These are phyloP conservation scores for Pleomassaria siparia DNA, from an alignment of 2,329 filamentous ascomycete species.

Conservation along the genomic window DNA sequence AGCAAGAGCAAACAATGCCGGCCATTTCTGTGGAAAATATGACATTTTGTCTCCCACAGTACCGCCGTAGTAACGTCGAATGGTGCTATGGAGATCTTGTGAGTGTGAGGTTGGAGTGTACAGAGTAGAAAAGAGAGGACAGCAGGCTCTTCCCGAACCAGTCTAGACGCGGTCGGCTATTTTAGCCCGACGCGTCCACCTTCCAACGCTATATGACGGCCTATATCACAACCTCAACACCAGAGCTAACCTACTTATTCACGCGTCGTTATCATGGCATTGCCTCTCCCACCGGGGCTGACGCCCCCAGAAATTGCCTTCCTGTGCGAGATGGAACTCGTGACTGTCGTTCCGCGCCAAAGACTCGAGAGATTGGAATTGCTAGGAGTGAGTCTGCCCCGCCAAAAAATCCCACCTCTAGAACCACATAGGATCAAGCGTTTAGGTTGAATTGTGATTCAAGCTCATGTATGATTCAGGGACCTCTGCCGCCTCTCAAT, in stretches of 20 bases:
- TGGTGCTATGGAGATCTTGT: neutral
- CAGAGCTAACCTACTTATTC: slow-evolving; percentile 9
- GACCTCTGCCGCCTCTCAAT: slow-evolving; percentile 71
- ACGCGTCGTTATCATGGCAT: slow-evolving; percentile 55
- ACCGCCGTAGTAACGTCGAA: neutral
- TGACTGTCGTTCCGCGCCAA: slow-evolving; percentile 90
- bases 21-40: slow-evolving; percentile 23
- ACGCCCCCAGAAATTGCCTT: slow-evolving; percentile 89
- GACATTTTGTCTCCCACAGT: slow-evolving; percentile 15
- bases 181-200: slow-evolving; percentile 5
- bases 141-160: neutral
- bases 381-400: slow-evolving; percentile 69
- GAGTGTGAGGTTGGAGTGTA: neutral
- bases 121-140: neutral
- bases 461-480: slow-evolving; percentile 56
- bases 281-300: slow-evolving; percentile 65
- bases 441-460: slow-evolving; percentile 4
- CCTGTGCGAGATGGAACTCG: slow-evolving; percentile 94
- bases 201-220: slow-evolving; percentile 3
- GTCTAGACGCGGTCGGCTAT: slow-evolving; percentile 8
- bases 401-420: slow-evolving; percentile 28
- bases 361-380: slow-evolving; percentile 82
- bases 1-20: slow-evolving; percentile 22
- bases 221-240: slow-evolving; percentile 10
- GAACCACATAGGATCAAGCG: neutral